phyloP scores from a whole-genome alignment of 1,284 basidiomycete species.

The Ustilago hordei region DNA sequence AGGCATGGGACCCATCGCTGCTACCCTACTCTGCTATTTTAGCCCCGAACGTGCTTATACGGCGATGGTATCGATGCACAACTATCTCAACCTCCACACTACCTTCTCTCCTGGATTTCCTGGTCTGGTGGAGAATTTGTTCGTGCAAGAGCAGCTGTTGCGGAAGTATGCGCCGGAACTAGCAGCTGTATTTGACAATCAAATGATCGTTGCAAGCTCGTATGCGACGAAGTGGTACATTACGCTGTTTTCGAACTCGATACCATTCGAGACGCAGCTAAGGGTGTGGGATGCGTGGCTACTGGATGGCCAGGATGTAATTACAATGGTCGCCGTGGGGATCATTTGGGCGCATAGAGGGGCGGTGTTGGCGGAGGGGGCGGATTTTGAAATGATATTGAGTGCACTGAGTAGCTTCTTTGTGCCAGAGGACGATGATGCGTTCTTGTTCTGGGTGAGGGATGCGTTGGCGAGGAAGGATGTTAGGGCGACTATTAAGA shows the following conservation, averaged over 20 bases:
- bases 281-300: slow-evolving; percentile 94
- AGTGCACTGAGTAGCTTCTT: slow-evolving; percentile 57
- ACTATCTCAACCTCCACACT: slow-evolving; percentile 85
- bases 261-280: slow-evolving; percentile 95
- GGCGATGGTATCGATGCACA: slow-evolving; percentile 78
- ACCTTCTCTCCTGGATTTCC: slow-evolving; percentile 96
- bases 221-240: slow-evolving; percentile 99
- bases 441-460: slow-evolving; percentile 60
- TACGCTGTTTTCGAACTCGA: slow-evolving; percentile 86
- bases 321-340: slow-evolving; percentile 84
- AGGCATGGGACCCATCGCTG: slow-evolving; percentile 98
- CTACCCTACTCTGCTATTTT: slow-evolving; percentile 92
- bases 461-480: slow-evolving; percentile 39
- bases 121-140: slow-evolving; percentile 91
- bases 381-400: slow-evolving; percentile 56
- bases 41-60: slow-evolving; percentile 78
- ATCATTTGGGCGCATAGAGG: slow-evolving; percentile 84
- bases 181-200: slow-evolving; percentile 78
- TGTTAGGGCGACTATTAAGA: slow-evolving; percentile 17
- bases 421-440: slow-evolving; percentile 63
- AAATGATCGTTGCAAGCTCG: slow-evolving; percentile 89
- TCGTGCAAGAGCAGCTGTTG: slow-evolving; percentile 88
- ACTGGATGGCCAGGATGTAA: slow-evolving; percentile 88
- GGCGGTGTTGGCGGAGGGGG: slow-evolving; percentile 20
- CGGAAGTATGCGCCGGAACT: slow-evolving; percentile 87